Evolutionary conservation across 2,329 filamentous ascomycete species (phyloP).

Genomic region (Monilinia fructigena): DNA sequence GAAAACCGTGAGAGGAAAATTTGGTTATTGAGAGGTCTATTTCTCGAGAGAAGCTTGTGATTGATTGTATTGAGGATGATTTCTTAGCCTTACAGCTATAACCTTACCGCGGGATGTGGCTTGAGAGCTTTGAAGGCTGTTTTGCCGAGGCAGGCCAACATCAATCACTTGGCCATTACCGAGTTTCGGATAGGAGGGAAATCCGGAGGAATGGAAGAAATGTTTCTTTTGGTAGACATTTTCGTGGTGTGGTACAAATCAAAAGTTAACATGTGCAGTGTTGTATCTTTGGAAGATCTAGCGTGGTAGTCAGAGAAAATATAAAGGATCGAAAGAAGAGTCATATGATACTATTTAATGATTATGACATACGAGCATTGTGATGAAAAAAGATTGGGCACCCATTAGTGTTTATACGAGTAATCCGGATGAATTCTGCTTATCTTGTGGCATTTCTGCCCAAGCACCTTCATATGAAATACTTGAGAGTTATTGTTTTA

Average conservation of each 20-base stretch:
- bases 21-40: neutral
- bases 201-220: slow-evolving; percentile 1
- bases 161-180: slow-evolving; percentile 1
- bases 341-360: slow-evolving; percentile 16
- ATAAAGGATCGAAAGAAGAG: neutral
- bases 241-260: neutral
- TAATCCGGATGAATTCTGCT: neutral
- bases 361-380: neutral
- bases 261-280: neutral
- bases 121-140: neutral
- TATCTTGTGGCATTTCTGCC: slow-evolving; percentile 8
- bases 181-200: slow-evolving; percentile 13
- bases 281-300: neutral
- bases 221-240: neutral
- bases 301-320: neutral
- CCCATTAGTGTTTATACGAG: too few species aligned
- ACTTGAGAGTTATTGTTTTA: slow-evolving; percentile 3
- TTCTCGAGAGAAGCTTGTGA: slow-evolving; percentile 12
- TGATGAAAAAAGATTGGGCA: neutral
- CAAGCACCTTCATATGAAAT: neutral
- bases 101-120: slow-evolving; percentile 4
- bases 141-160: slow-evolving; percentile 23
- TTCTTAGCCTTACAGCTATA: neutral
- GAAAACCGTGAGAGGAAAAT: neutral
- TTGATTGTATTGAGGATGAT: slow-evolving; percentile 5